A percentile compares a stretch with the other conserved stretches of the same genome.
phyloP scores from a whole-genome alignment of 202 grass and related monocot genomes.

The Dendrocalamus latiflorus region DNA sequence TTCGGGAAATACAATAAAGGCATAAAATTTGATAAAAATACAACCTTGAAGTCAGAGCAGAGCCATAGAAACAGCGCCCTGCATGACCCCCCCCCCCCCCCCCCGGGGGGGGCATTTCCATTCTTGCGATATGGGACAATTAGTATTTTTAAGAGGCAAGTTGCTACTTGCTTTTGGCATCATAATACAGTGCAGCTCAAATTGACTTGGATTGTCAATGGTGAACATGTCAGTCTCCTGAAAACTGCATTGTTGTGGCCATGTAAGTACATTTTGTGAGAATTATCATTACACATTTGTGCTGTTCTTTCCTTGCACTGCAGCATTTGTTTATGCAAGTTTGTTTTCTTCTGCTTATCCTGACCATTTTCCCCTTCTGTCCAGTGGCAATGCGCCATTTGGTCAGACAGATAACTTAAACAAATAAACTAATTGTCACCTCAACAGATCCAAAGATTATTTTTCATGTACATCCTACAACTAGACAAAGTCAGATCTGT shows the following conservation, averaged over 20 bases:
- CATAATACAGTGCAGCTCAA: no score
- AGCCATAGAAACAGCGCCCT: background rate
- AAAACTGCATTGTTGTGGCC: background rate
- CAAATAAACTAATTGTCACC: conserved; percentile 16
- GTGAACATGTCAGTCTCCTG: background rate
- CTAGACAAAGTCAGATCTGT: no score
- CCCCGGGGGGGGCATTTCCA: conserved; percentile 2
- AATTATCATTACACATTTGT: conserved; percentile 2
- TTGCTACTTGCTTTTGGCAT: conserved; percentile 6
- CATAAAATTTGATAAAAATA: background rate
- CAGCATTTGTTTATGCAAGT: conserved; percentile 16
- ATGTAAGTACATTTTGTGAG: conserved; percentile 16
- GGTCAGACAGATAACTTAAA: conserved; percentile 34
- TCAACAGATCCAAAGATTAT: conserved; percentile 23
- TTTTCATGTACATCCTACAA: background rate
- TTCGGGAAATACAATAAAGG: no score
- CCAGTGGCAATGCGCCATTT: conserved; percentile 33
- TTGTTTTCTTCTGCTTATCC: conserved; percentile 22
- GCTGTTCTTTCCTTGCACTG: background rate
- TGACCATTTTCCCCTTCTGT: background rate
- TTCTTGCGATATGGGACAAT: background rate
- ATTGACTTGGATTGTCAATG: conserved; percentile 28
- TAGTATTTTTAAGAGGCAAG: conserved; percentile 4
- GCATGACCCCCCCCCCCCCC: background rate
- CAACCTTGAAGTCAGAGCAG: background rate